These are phyloP conservation scores for Furculomyces boomerangus DNA, from an alignment of 371 early-diverging fungal genomes.

Conservation along the genomic window DNA sequence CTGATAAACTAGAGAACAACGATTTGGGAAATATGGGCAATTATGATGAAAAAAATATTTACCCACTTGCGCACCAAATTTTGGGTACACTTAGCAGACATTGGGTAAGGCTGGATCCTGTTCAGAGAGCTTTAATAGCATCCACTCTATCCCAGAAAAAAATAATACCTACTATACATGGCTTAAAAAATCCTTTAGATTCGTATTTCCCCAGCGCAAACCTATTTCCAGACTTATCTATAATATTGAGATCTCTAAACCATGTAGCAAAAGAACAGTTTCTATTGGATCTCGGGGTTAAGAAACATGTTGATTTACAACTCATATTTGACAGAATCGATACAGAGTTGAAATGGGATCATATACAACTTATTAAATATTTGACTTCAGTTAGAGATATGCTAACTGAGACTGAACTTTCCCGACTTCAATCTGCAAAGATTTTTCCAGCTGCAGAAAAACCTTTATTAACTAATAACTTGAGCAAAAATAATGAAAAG, in stretches of 20 bases:
- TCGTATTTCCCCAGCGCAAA: slow-evolving; percentile 64
- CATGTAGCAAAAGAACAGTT: slow-evolving; percentile 35
- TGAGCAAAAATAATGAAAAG: slow-evolving; percentile 3
- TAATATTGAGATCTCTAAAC: slow-evolving; percentile 18
- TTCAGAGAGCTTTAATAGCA: slow-evolving; percentile 27
- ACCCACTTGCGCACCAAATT: neutral
- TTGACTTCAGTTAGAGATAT: slow-evolving; percentile 46
- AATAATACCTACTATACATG: slow-evolving; percentile 57
- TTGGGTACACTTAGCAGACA: neutral
- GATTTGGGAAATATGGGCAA: neutral
- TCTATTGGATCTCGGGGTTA: slow-evolving; percentile 51
- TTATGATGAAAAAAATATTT: neutral
- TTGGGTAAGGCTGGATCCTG: neutral
- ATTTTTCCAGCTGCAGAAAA: slow-evolving; percentile 37
- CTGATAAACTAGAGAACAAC: neutral
- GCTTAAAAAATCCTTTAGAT: slow-evolving; percentile 46
- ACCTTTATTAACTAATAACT: neutral
- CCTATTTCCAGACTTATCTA: slow-evolving; percentile 67
- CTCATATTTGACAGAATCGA: slow-evolving; percentile 66
- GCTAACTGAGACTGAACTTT: slow-evolving; percentile 36
- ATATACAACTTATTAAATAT: slow-evolving; percentile 66
- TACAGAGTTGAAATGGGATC: slow-evolving; percentile 70
- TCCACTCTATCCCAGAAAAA: slow-evolving; percentile 24
- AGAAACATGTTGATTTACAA: slow-evolving; percentile 77
- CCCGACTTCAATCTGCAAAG: slow-evolving; percentile 38